These are phyloP conservation scores for Nemania abortiva DNA, from an alignment of 2,329 filamentous ascomycete genomes.

Conservation along the genomic window DNA sequence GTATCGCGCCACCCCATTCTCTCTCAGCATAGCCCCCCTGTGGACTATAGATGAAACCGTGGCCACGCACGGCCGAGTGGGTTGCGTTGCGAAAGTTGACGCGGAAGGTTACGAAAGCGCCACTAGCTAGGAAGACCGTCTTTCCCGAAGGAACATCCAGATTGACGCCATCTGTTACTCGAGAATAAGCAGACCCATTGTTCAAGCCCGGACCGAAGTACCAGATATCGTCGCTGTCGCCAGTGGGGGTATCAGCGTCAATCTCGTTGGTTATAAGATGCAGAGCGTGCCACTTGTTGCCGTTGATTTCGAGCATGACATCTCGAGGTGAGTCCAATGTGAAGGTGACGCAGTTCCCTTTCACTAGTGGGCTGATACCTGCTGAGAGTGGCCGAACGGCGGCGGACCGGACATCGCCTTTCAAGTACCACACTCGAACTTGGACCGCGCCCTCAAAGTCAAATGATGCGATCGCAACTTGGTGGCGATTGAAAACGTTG, in stretches of 20 bases:
- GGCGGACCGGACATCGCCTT: not conserved
- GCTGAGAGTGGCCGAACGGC: conserved; percentile 5
- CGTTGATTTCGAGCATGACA: conserved; percentile 46
- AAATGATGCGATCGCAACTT: conserved; percentile 4
- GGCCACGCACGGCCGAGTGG: conserved; percentile 42
- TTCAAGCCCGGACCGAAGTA: conserved; percentile 47
- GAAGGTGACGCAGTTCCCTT: not conserved
- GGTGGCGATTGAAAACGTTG: conserved; percentile 3
- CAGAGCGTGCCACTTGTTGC: conserved; percentile 46
- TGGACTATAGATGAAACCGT: conserved; percentile 42
- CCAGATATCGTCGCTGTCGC: conserved; percentile 37
- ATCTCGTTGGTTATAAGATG: conserved; percentile 47
- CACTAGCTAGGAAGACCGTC: conserved; percentile 43
- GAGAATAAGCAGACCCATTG: conserved; percentile 32
- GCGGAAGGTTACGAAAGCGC: conserved; percentile 32
- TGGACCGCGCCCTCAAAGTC: conserved; percentile 4
- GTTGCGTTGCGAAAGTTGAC: conserved; percentile 43
- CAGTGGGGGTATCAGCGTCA: conserved; percentile 25
- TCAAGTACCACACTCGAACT: conserved; percentile 2
- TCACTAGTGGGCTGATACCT: not conserved
- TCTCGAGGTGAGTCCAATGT: conserved; percentile 19
- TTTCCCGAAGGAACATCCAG: conserved; percentile 32
- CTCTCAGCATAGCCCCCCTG: conserved; percentile 10
- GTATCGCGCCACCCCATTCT: conserved; percentile 29
- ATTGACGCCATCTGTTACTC: conserved; percentile 32